Evolutionary conservation across 2,329 filamentous ascomycete species (phyloP), one percentile per base, ranked within the genome.

Genomic region (Gnomoniopsis sp.): DNA sequence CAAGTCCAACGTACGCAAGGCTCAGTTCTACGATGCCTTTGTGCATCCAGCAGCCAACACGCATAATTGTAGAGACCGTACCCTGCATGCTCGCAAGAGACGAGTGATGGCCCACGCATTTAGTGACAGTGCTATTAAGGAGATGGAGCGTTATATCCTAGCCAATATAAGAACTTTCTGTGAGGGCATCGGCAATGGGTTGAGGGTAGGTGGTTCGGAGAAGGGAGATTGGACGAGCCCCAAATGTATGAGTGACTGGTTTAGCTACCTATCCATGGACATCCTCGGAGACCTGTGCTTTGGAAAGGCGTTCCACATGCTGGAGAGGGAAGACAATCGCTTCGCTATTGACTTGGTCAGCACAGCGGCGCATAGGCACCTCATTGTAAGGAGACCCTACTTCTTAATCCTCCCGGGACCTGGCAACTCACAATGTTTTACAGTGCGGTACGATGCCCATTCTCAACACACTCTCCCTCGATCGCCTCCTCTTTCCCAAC

Each of bases 41-140:
- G 85, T 86, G 1, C 86, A 88, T 58, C 88, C 87, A 17, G 83
- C 85, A 1, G 83, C 86, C 65, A 90, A 90, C 74, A 90, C 88
- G 1, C 88, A 90, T 74, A 90, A 88, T 73, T 80, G 79, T 1
- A 87, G 89, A 54, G 85, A 90, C 68, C 89, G 88, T 74, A 74
- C 78, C 0, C 74, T 84, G 46, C 88, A 91, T 69, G 87, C 87
- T 33, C 84, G 88, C 55, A 90, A 91, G 77, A 78, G 88, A 43
- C 80, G 87, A 26, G 87, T 90, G 30, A 75, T 91, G 38, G 86
- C 85, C n/a, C 86, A 89, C 65, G 88, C 86, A 34, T 91, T 91
- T 70, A 85, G 84, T 0, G 86, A 88, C 58, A 74, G 77, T 44
- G 86, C 87, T 55, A 78, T 88, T 66, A 86, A 84, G 73, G 81